A percentile compares a stretch with the other conserved stretches of the same genome.
Evolutionary conservation across 345 rosid genomes (phyloP).

Genomic region (Aquilaria sinensis): DNA sequence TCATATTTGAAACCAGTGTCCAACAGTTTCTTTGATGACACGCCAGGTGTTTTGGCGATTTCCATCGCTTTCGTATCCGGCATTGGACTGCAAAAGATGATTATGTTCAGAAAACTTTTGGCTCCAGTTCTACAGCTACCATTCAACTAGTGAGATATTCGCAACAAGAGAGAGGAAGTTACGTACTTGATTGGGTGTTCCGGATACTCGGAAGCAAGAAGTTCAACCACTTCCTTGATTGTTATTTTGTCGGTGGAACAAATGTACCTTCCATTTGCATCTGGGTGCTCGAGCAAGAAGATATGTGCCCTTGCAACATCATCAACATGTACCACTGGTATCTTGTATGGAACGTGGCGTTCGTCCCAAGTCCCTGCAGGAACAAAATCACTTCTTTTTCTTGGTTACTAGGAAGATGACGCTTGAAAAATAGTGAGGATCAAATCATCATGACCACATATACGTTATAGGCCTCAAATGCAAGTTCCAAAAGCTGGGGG

Average conservation of each 20-base stretch:
- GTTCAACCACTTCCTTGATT: conserved; percentile 13
- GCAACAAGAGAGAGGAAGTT: background rate
- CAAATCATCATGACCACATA: too few relatives aligned
- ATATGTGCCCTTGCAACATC: too few relatives aligned
- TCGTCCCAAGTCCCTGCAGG: too few relatives aligned
- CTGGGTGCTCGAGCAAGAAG: conserved; percentile 19
- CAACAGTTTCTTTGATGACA: conserved; percentile 28
- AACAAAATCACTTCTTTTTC: too few relatives aligned
- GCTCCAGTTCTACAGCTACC: background rate
- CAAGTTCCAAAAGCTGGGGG: background rate
- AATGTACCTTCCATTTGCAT: conserved; percentile 30
- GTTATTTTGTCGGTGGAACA: conserved; percentile 20
- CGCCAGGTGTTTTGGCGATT: background rate
- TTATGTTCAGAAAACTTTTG: background rate
- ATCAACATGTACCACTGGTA: too few relatives aligned
- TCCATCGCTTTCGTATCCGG: conserved; percentile 14
- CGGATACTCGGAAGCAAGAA: conserved; percentile 27
- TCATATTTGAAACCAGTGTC: conserved; percentile 32
- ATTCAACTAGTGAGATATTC: background rate
- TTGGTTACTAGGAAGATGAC: too few relatives aligned
- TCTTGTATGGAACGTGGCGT: too few relatives aligned
- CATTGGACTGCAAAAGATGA: conserved; percentile 12
- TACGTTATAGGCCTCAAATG: too few relatives aligned
- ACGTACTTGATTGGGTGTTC: conserved; percentile 21
- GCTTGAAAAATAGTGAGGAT: too few relatives aligned